Conservation (phyloP, 345 rosid genomes). For the Ceriops zippeliana region DNA sequence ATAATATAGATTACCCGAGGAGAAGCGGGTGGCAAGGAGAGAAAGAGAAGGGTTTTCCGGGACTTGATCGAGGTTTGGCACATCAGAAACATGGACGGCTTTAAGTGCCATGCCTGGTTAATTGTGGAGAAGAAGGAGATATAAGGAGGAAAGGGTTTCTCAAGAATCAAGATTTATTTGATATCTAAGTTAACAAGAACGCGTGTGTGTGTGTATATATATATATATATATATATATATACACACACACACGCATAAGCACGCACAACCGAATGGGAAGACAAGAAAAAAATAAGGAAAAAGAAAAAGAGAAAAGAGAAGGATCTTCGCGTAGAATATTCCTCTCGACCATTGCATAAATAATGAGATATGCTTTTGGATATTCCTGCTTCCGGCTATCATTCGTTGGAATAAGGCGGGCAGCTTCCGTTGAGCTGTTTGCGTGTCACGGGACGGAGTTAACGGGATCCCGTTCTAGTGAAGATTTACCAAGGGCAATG, state of each 20-base stretch:
- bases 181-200: neutral
- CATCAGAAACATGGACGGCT: slow-evolving; percentile 82
- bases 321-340: slow-evolving; percentile 28
- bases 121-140: slow-evolving; percentile 6
- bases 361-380: slow-evolving; percentile 18
- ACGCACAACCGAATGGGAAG: neutral
- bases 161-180: neutral
- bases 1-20: slow-evolving; percentile 28
- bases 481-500: too few relatives aligned
- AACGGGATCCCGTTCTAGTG: too few relatives aligned
- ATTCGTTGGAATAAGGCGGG: too few relatives aligned
- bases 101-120: slow-evolving; percentile 56
- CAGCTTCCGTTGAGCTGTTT: too few relatives aligned
- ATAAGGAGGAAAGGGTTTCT: slow-evolving; percentile 2
- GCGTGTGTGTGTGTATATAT: too few relatives aligned
- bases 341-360: neutral
- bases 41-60: slow-evolving; percentile 48
- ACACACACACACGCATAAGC: too few relatives aligned
- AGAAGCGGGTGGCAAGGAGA: slow-evolving; percentile 34
- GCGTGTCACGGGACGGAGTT: too few relatives aligned
- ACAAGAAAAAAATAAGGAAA: neutral
- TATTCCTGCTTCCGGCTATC: slow-evolving; percentile 13
- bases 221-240: too few relatives aligned
- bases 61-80: slow-evolving; percentile 66
- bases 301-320: neutral